Evolutionary conservation across 768 basidiomycete species (phyloP), one percentile per base, ranked within the genome.

Genomic region (Symmetrospora coprosmae): DNA sequence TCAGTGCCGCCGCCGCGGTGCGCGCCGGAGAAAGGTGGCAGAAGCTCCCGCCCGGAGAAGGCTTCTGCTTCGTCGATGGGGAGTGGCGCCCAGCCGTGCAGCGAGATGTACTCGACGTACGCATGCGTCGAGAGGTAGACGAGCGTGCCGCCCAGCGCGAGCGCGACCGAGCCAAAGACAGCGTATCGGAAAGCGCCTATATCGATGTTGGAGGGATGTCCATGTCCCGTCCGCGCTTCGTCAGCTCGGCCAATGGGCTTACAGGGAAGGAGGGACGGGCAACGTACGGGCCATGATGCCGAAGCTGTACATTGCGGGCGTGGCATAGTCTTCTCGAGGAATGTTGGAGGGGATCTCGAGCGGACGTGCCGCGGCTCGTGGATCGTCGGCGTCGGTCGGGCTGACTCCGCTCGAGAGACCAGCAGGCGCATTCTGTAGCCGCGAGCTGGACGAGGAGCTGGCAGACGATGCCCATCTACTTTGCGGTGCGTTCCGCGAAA

Each of bases 21-120:
- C 5, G 51, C 51, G 39, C 51, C 51, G n/a, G 51, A 53, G 51
- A 28, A 53, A 11, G 37, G 5, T 14, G 51, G 51, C 14, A 53
- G 2, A 19, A 53, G 33, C 37, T 53, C 51, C 25, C 40, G 35
- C 17, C 25, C 23, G 9, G 27, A 31, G 37, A 39, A 53, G 50
- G 49, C 28, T 2, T 21, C 35, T 21, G 13, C 4, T 33, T 30
- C 8, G 28, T 25, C 25, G 23, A 39, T 11, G 16, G 33, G 19
- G 3, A 53, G 27, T 4, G 35, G 51, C 34, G 33, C 21, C 13
- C 11, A 25, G 25, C 51, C 51, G 40, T 53, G 51, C 9, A 53
- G 51, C 7, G 51, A 33, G 17, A 53, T 41, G 37, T 53, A 53
- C 23, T 53, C 51, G 37, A 53, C 51, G 21, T 53, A 53, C 25